Evolutionary conservation across 2,329 filamentous ascomycete genomes (phyloP).

Genomic region (Neofusicoccum ribis): DNA sequence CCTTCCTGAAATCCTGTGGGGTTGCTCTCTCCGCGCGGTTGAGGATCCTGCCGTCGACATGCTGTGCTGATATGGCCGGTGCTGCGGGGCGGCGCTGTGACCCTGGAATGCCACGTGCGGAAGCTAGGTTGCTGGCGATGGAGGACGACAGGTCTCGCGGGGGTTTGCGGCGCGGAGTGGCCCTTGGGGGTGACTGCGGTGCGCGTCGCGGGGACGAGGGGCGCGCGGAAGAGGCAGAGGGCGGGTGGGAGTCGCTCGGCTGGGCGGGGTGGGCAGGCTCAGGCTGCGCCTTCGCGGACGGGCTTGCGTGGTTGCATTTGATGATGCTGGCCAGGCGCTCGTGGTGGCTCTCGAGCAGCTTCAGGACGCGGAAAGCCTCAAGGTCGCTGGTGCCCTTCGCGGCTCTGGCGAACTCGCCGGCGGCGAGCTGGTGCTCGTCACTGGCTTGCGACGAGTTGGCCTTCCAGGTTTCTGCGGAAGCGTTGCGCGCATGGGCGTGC

Average conservation of each 20-base stretch:
- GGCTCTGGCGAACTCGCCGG: constrained; percentile 83
- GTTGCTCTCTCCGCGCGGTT: constrained; percentile 29
- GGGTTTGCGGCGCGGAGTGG: constrained; percentile 46
- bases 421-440: constrained; percentile 84
- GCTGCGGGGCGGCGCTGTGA: constrained; percentile 59
- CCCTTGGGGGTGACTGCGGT: constrained; percentile 31
- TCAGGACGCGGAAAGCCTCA: constrained; percentile 77
- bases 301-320: constrained; percentile 58
- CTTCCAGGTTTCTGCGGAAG: constrained; percentile 68
- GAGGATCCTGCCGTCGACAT: constrained; percentile 66
- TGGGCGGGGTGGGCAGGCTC: constrained; percentile 15
- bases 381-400: constrained; percentile 67
- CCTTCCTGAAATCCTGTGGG: constrained; percentile 15
- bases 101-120: constrained; percentile 72
- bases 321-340: constrained; percentile 79
- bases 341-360: constrained; percentile 85
- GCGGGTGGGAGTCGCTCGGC: neutral
- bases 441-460: constrained; percentile 77
- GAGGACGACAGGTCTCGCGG: constrained; percentile 74
- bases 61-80: constrained; percentile 72
- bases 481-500: constrained; percentile 80
- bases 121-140: constrained; percentile 85
- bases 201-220: constrained; percentile 1
- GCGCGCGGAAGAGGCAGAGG: constrained; percentile 8
- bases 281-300: constrained; percentile 22